Evolutionary conservation across 352 stramenopile genomes (phyloP), one percentile per base, ranked within the genome.

Genomic region (Elongisporangium anandrum): DNA sequence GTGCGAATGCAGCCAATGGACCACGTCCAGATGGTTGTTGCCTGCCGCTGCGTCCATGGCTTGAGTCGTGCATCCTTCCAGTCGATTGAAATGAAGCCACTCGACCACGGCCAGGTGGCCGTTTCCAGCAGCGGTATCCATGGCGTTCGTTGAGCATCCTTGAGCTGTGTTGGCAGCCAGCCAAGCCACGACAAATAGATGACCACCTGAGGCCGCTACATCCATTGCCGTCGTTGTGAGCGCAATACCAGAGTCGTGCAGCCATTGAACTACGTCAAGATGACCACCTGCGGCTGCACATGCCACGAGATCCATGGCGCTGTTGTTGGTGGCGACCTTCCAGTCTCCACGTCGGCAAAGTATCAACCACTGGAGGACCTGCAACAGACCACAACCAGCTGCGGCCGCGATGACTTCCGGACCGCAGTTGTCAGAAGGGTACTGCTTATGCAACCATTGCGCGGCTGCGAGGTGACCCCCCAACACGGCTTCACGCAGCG

Each of bases 261-360:
- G 29, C 68, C 68, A 79, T 38, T 72, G 54, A 15, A 79, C 54
- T 22, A 66, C 53, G 16, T 65, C 52, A 9, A 76, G 64, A 47
- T 68, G 53, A 12, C 70, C 68, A 45, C 61, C 60, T 34, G 58
- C 68, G 17, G 68, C 65, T 51, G 73, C 73, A 45, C 34, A 45
- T 15, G 34, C 34, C 34, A 45, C 17, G 9, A 45, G 6, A 45
- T 45, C 34, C 16, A 17, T 45, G 34, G 10, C 34, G 9, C 10
- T 45, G 13, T 45, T 17, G 10, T 45, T 45, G 16, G 34, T 45
- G 34, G 34, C 34, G 10, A 17, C 34, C 34, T 45, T 45, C 34
- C 34, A 45, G 10, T 45, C 34, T 12, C 1, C 34, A 12, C 34
- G 9, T 12, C 34, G 34, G 17, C 17, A 2, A 1, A 45, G 10